Conservation (phyloP, 2,329 filamentous ascomycete species). For the Coccinonectria pachysandricola region DNA sequence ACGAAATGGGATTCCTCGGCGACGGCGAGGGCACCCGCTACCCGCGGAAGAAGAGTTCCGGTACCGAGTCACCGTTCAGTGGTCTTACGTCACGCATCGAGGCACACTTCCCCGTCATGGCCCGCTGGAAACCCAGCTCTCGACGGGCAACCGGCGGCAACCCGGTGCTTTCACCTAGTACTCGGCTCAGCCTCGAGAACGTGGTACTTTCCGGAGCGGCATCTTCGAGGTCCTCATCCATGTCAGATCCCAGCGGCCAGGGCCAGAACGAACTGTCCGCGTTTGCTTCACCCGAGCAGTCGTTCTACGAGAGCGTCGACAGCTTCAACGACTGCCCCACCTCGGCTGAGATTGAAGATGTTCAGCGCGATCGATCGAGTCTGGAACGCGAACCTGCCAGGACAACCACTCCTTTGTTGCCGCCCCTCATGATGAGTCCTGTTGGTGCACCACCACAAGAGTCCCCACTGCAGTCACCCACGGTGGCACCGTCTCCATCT, state of each 20-base stretch:
- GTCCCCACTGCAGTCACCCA: constrained; percentile 81
- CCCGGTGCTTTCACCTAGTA: constrained; percentile 51
- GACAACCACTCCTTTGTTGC: constrained; percentile 74
- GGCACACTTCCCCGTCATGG: constrained; percentile 45
- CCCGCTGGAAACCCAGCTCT: constrained; percentile 37
- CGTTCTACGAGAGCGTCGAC: constrained; percentile 50
- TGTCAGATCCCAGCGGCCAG: constrained; percentile 50
- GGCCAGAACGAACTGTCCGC: constrained; percentile 41
- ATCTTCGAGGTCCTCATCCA: constrained; percentile 71
- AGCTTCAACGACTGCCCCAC: constrained; percentile 39
- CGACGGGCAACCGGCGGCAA: constrained; percentile 37
- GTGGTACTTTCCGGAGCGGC: constrained; percentile 54
- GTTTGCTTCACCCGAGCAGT: constrained; percentile 52
- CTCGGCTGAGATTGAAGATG: constrained; percentile 29
- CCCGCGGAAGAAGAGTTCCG: constrained; percentile 43
- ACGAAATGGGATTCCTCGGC: constrained; percentile 57
- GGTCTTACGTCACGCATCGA: constrained; percentile 56
- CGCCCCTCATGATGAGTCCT: constrained; percentile 61
- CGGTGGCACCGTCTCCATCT: constrained; percentile 47
- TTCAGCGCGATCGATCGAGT: constrained; percentile 32
- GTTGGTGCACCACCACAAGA: constrained; percentile 48
- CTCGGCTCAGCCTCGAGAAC: constrained; percentile 75
- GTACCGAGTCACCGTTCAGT: constrained; percentile 48
- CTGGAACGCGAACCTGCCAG: constrained; percentile 49
- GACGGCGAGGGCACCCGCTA: constrained; percentile 45